Percentiles rank a stretch among this genome's conserved stretches.
Conservation (phyloP, 2,329 filamentous ascomycete species). For the Cryphonectria radicalis region DNA sequence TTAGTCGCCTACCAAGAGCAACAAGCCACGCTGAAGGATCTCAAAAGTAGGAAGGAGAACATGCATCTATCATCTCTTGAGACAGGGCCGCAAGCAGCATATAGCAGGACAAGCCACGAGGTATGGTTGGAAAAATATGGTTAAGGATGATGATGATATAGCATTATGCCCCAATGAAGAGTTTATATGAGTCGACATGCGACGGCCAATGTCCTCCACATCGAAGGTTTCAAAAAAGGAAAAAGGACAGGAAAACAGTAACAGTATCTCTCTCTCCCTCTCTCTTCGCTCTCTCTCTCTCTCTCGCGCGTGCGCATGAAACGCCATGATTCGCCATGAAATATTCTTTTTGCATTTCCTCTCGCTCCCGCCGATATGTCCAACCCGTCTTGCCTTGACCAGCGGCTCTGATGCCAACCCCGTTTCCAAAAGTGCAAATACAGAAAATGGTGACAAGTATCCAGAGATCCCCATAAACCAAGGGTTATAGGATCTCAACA, state of each 20-base stretch:
- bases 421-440: conserved; percentile 2
- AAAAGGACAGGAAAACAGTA: background rate
- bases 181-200: background rate
- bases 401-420: conserved; percentile 1
- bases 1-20: background rate
- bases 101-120: background rate
- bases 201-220: background rate
- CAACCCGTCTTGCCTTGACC: background rate
- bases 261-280: background rate
- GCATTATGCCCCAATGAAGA: background rate
- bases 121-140: background rate
- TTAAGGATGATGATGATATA: background rate
- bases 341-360: conserved; percentile 6
- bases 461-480: conserved; percentile 4
- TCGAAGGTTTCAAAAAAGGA: background rate
- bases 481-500: background rate
- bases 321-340: conserved; percentile 19
- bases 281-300: background rate
- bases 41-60: background rate
- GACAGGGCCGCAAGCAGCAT: background rate
- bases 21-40: background rate
- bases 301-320: background rate
- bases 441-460: conserved; percentile 12
- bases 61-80: background rate
- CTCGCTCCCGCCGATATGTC: background rate